Evolutionary conservation across 345 rosid genomes (phyloP), one percentile per base, ranked within the genome.

Genomic region (Eucalyptus cladocalyx): DNA sequence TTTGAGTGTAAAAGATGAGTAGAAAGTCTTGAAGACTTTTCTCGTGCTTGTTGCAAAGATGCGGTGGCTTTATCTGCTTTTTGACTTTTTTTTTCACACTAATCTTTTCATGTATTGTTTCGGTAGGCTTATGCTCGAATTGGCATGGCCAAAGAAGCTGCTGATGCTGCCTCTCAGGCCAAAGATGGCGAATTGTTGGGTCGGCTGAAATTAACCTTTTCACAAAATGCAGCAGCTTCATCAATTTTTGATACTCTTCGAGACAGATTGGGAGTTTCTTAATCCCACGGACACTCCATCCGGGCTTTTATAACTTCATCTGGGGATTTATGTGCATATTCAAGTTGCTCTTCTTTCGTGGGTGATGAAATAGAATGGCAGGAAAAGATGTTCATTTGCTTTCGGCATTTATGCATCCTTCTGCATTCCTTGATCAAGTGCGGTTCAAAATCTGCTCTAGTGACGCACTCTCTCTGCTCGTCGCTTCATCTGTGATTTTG

Each of bases 91-190:
- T 83, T 65, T n/a, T 86, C 42, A 88, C 34, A 54, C 85, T 40
- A 76, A 6, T 76, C 47, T 76, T 37, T 40, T 43, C 30, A 21
- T 76, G 16, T 76, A 43, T 76, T 12, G 47, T 40, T 40, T 76
- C 24, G 28, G n/a, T 92, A 98, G 99, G 95, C 98, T 58, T 98
- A 94, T 91, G 98, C 99, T 90, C 95, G 97, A 90, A 95, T 98
- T 83, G 99, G 97, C 88, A 97, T 98, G 99, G 99, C 98, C 9
- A 97, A 98, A 93, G 99, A 98, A 93, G 99, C 99, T 28, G 99
- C 98, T 28, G 99, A 97, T 90, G 98, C 98, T 88, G 99, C 99
- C 23, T 95, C 98, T 88, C 99, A 95, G 89, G 97, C 99, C 49
- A 95, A 96, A 91, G 99, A 98, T 89, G 98, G 98, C 3, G 99